phyloP scores from a whole-genome alignment of 23 red algal species.

The Pyropia haitanensis region DNA sequence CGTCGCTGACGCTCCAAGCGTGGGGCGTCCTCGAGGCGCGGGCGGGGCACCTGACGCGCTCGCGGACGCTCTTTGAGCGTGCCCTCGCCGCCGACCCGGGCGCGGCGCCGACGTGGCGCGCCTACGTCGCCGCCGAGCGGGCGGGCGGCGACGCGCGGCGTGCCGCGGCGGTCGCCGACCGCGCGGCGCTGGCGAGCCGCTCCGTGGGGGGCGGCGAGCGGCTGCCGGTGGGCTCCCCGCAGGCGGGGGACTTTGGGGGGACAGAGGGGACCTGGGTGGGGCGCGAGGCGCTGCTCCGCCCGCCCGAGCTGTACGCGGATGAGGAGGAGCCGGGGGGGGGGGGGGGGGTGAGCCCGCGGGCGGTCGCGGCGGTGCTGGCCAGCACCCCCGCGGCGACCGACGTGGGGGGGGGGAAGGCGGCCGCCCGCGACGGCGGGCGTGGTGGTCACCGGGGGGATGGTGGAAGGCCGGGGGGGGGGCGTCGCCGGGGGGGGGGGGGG shows the following conservation, averaged over 20 bases:
- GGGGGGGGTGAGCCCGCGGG: too few species aligned
- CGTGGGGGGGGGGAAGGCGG: too few species aligned
- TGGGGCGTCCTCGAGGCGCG: conserved; percentile 31
- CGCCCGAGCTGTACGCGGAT: too few species aligned
- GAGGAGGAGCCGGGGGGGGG: too few species aligned
- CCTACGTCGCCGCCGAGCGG: conserved; percentile 52
- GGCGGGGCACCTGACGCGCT: conserved; percentile 1
- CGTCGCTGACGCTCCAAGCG: conserved; percentile 4
- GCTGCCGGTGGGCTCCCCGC: conserved; percentile 22
- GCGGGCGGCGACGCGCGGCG: conserved; percentile 20
- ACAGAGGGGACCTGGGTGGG: conserved; percentile 36
- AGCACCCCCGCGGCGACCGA: too few species aligned
- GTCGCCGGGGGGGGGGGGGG: too few species aligned
- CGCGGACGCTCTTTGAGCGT: conserved; percentile 11
- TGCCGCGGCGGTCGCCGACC: conserved; percentile 58
- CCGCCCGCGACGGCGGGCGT: too few species aligned
- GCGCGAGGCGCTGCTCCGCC: conserved; percentile 8
- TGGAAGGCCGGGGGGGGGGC: too few species aligned
- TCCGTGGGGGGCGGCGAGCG: conserved; percentile 59
- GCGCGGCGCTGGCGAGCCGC: conserved; percentile 25
- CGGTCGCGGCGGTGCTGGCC: too few species aligned
- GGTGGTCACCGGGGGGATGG: too few species aligned
- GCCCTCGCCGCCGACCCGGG: conserved; percentile 2
- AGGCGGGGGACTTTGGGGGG: conserved; percentile 15
- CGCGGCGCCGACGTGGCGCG: conserved; percentile 22